Conservation (phyloP, 2,329 filamentous ascomycete species). For the Zalaria sp. region DNA sequence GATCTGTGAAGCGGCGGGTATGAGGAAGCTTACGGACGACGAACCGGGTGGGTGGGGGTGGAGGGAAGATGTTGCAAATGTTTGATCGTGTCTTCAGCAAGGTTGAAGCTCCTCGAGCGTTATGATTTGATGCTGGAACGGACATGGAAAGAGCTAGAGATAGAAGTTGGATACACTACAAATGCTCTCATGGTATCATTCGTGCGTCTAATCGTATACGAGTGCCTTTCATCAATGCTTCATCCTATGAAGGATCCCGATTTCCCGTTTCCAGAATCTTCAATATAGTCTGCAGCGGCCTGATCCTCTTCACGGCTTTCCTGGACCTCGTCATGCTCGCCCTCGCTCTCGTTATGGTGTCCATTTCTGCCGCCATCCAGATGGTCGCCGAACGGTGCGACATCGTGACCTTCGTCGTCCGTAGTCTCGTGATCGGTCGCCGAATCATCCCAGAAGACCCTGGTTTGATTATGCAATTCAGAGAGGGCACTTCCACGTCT, state of each 20-base stretch:
- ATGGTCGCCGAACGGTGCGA: neutral
- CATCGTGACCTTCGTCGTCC: constrained; percentile 7
- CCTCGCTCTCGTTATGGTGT: constrained; percentile 4
- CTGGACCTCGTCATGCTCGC: constrained; percentile 2
- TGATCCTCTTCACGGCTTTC: neutral
- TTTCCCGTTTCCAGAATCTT: constrained; percentile 18
- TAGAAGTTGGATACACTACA: too few species aligned
- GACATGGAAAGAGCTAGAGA: too few species aligned
- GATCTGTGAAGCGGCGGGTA: neutral
- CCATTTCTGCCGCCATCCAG: constrained; percentile 1
- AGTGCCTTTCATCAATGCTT: neutral
- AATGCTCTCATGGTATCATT: neutral
- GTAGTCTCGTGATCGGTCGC: constrained; percentile 14
- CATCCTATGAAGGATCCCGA: neutral
- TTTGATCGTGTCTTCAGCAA: neutral
- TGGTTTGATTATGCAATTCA: constrained; percentile 30
- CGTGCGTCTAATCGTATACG: neutral
- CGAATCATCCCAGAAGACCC: constrained; percentile 32
- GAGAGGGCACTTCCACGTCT: constrained; percentile 22
- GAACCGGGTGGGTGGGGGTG: neutral
- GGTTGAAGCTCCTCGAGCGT: too few species aligned
- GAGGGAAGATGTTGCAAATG: neutral
- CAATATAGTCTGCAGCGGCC: constrained; percentile 12
- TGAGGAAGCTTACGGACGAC: neutral
- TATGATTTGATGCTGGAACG: too few species aligned